A percentile compares a stretch with the other conserved stretches of the same genome.
Conservation (phyloP, 1,284 basidiomycete genomes). For the Austroboletus sp. region DNA sequence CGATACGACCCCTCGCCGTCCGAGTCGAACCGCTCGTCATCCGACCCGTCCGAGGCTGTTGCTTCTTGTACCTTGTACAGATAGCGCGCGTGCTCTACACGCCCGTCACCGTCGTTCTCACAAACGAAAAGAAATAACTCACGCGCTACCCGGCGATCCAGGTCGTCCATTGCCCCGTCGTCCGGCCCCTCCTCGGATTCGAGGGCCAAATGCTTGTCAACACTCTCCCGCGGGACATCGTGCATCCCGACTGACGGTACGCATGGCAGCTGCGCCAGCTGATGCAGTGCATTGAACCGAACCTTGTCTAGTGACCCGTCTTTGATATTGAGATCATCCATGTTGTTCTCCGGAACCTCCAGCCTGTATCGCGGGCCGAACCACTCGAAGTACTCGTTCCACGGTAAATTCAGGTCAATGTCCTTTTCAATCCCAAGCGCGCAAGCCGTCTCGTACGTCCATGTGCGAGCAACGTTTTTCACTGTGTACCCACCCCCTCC, state of each 20-base stretch:
- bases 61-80: constrained; percentile 56
- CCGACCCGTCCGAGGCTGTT: constrained; percentile 42
- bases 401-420: constrained; percentile 81
- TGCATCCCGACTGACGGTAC: constrained; percentile 89
- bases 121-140: constrained; percentile 26
- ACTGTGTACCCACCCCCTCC: constrained; percentile 97
- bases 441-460: constrained; percentile 96
- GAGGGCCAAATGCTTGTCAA: constrained; percentile 59
- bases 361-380: constrained; percentile 93
- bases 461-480: constrained; percentile 90
- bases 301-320: constrained; percentile 79
- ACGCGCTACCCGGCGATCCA: constrained; percentile 69
- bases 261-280: constrained; percentile 69
- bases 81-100: constrained; percentile 55
- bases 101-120: background rate
- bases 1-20: constrained; percentile 44
- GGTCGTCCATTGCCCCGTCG: constrained; percentile 46
- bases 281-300: constrained; percentile 72
- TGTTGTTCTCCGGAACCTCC: constrained; percentile 86
- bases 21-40: constrained; percentile 43
- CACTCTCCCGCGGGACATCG: constrained; percentile 64
- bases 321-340: constrained; percentile 87
- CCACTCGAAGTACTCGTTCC: constrained; percentile 97
- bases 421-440: constrained; percentile 76
- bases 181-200: constrained; percentile 32